Conservation (phyloP, 108 stramenopile species). For the Mediolabrus comicus region DNA sequence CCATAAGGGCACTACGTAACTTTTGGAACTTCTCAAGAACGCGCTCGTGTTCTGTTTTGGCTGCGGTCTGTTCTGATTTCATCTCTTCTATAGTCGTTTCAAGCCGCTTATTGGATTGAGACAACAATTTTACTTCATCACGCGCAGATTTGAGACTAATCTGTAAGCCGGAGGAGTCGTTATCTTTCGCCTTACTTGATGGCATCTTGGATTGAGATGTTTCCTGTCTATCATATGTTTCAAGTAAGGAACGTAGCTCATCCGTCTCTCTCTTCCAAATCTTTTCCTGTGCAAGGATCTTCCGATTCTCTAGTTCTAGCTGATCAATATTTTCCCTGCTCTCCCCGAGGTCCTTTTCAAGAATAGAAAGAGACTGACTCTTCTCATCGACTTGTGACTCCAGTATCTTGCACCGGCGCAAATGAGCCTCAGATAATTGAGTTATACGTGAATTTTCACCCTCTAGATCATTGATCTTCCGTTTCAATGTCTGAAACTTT, state of each 20-base stretch:
- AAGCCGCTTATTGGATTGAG: slow-evolving; percentile 22
- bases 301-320: slow-evolving; percentile 40
- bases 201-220: slow-evolving; percentile 9
- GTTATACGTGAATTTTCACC: slow-evolving; percentile 22
- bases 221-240: slow-evolving; percentile 62
- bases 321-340: slow-evolving; percentile 24
- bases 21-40: slow-evolving; percentile 80
- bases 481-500: slow-evolving; percentile 45
- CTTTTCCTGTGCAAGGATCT: slow-evolving; percentile 52
- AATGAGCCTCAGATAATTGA: slow-evolving; percentile 28
- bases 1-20: slow-evolving; percentile 66
- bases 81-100: slow-evolving; percentile 38
- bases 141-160: slow-evolving; percentile 48
- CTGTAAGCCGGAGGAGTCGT: slow-evolving; percentile 38
- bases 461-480: slow-evolving; percentile 22
- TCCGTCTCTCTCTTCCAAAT: slow-evolving; percentile 79
- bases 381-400: slow-evolving; percentile 35
- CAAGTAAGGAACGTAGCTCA: slow-evolving; percentile 54
- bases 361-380: slow-evolving; percentile 18
- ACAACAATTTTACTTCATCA: slow-evolving; percentile 57
- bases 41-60: slow-evolving; percentile 52
- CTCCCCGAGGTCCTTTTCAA: slow-evolving; percentile 37
- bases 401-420: slow-evolving; percentile 35
- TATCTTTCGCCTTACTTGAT: background rate
- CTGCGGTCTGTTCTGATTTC: slow-evolving; percentile 19